A percentile compares a stretch with the other conserved stretches of the same genome.
Conservation (phyloP, 2,329 filamentous ascomycete genomes). For the Pleurostoma richardsiae region DNA sequence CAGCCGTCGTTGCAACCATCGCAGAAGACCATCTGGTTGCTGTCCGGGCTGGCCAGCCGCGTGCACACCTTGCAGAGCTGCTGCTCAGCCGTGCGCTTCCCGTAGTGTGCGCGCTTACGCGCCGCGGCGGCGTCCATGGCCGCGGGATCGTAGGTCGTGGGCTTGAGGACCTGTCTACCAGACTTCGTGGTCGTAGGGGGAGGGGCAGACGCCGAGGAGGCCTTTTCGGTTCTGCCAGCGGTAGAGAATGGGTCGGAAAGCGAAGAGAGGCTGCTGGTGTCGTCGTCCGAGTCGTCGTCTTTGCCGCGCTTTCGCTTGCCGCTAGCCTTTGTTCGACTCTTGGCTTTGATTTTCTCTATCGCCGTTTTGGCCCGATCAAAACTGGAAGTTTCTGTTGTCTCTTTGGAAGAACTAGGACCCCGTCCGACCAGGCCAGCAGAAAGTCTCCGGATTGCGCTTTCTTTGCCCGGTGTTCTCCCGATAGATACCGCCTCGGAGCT, state of each 20-base stretch:
- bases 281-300: constrained; percentile 12
- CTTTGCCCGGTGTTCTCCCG: background rate
- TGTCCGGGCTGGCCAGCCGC: constrained; percentile 64
- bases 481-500: too few relatives aligned
- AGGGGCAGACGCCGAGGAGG: constrained; percentile 22
- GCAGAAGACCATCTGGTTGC: constrained; percentile 81
- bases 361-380: background rate
- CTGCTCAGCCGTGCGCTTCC: constrained; percentile 56
- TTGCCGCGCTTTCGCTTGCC: constrained; percentile 11
- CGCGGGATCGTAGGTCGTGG: constrained; percentile 56
- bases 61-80: constrained; percentile 68
- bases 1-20: constrained; percentile 75
- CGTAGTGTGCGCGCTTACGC: constrained; percentile 35
- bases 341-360: background rate
- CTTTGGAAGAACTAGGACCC: background rate
- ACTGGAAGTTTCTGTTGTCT: too few relatives aligned
- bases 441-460: constrained; percentile 19
- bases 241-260: constrained; percentile 6
- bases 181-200: constrained; percentile 68
- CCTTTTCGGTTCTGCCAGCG: background rate
- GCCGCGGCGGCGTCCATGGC: constrained; percentile 32
- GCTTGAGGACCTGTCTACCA: constrained; percentile 65
- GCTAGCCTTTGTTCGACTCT: constrained; percentile 3
- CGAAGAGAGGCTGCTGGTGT: constrained; percentile 9
- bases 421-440: constrained; percentile 15